Base-by-base conservation (phyloP, 768 basidiomycete species). In the Boletales sp. region DNA sequence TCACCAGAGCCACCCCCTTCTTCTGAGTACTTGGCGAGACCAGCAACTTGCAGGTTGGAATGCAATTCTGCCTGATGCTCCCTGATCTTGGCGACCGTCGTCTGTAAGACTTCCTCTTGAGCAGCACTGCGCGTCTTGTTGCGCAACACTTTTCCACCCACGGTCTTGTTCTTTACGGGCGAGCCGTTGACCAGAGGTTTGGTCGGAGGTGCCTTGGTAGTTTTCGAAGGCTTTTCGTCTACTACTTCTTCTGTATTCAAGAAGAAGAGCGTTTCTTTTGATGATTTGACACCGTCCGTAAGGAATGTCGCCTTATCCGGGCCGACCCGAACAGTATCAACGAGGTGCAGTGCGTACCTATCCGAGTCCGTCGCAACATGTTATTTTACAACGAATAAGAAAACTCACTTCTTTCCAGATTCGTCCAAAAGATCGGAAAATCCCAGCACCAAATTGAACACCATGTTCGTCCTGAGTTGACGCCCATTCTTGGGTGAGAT, bases 41-140 rank as follows among this genome's bases (percentile, higher is more conserved):
- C 96, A 38, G 87, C 86, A 2, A 76, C 67, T 60, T 96, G 93
- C 39, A 94, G 70, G 55, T 76, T 77, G 32, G 74, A 73, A 58
- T 94, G 95, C 25, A 98, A 68, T 39, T 92, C 86, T 36, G 75
- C 72, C 69, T 99, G 96, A 70, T 98, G 94, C 46, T 92, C 89
- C 44, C 85, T 81, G 42, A 96, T 80, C 65, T 82, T 87, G 12
- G 91, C 83, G 5, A 79, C 75, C 15, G 85, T 84, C 3, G 90
- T 84, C 57, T 86, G 81, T 48, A 91, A 79, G 3, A 88, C 81
- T 55, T 96, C 92, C 37, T 89, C 87, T 59, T 92, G 88, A 21
- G 82, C 86, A 31, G 91, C 87, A 53, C 89, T 84, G 25, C 96
- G 84, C 0, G 90, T 90, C 69, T 95, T 94, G 63, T 90, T 91